Base-by-base conservation (phyloP, 2,329 filamentous ascomycete species). In the Cordyceps cicadae region DNA sequence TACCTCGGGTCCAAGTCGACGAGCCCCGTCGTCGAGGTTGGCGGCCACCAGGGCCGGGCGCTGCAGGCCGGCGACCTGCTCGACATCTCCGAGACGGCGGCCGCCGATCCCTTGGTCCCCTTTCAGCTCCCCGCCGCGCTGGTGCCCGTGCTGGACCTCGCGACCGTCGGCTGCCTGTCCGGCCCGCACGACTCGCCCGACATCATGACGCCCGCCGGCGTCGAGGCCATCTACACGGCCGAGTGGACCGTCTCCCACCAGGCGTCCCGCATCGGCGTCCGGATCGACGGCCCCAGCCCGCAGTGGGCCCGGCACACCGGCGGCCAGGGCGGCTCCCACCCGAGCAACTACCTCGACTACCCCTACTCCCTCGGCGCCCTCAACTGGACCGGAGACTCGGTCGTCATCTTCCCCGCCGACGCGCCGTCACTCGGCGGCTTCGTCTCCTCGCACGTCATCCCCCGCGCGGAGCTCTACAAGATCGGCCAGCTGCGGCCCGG, bases 181-280 rank as follows among this genome's bases (percentile, higher is more conserved):
- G 72, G 72, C 0, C 72, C 72, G 1, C 69, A 72, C 55, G 70
- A 69, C 24, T 67, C 67, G 2, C 65, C 67, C 19, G 69, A 72
- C 14, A 67, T 72, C 17, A 67, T 74, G 59, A 69, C 69, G 0
- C 67, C 74, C 0, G 77, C 82, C 56, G 81, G 81, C 59, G 77
- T 84, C 54, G 76, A 82, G 11, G 81, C 80, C 71, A 75, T 87
- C 2, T 87, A 84, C 69, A 70, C 71, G 5, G 81, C 79, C 0
- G 71, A 76, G n/a, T 86, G 82, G 81, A 82, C 81, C 54, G 75
- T 87, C 2, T 82, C 79, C 0, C 84, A 87, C 65, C 87, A 87
- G 62, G 79, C 81, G 0, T 81, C 80, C 14, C 75, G 85, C 61
- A 82, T 79, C 46, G 85, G 83, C 0, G 82, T 87, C 29, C 77